Conservation (phyloP, 495 filamentous ascomycete genomes). For the Pseudevernia furfuracea region DNA sequence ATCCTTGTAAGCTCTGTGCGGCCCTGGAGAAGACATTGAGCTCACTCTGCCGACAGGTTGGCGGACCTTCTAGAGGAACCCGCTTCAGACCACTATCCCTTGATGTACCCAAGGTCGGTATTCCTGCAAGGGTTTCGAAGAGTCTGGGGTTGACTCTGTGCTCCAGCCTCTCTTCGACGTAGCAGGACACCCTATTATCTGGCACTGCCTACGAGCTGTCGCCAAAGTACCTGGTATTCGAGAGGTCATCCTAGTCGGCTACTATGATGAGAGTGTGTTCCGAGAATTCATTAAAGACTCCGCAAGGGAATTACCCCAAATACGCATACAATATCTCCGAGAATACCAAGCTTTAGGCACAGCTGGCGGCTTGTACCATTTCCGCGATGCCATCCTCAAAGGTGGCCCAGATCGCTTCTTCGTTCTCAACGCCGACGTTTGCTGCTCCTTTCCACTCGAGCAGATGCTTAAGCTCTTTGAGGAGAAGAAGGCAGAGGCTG, state of each 20-base stretch:
- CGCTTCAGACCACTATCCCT: slow-evolving; percentile 93
- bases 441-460: slow-evolving; percentile 94
- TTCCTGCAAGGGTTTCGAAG: slow-evolving; percentile 11
- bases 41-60: slow-evolving; percentile 54
- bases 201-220: slow-evolving; percentile 90
- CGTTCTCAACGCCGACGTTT: slow-evolving; percentile 97
- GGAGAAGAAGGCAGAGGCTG: slow-evolving; percentile 93
- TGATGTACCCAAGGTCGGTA: slow-evolving; percentile 85
- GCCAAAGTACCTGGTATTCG: slow-evolving; percentile 86
- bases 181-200: slow-evolving; percentile 94
- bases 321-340: slow-evolving; percentile 89
- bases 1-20: slow-evolving; percentile 49
- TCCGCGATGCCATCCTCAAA: slow-evolving; percentile 98
- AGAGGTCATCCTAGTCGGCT: slow-evolving; percentile 95
- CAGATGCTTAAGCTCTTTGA: slow-evolving; percentile 93
- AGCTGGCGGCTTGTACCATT: slow-evolving; percentile 95
- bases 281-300: slow-evolving; percentile 95
- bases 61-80: slow-evolving; percentile 89
- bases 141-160: slow-evolving; percentile 21
- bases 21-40: slow-evolving; percentile 2
- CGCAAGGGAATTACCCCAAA: slow-evolving; percentile 72
- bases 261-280: slow-evolving; percentile 96
- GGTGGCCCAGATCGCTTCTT: slow-evolving; percentile 91
- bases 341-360: slow-evolving; percentile 97
- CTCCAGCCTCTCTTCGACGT: slow-evolving; percentile 93